Evolutionary conservation across 169 alveolate species (phyloP).

Genomic region (Plasmodium falciparum): DNA sequence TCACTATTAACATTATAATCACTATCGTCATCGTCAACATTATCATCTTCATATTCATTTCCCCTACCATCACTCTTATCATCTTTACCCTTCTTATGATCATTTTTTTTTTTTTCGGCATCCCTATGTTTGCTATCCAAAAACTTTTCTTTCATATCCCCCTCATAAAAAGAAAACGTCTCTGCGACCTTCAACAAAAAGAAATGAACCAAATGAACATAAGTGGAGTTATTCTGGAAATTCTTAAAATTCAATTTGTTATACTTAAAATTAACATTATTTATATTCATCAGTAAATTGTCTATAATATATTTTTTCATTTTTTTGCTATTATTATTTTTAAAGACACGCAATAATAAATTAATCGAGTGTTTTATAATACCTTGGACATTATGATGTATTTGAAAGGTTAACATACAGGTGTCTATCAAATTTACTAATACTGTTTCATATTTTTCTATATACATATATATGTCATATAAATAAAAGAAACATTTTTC

Average conservation of each 20-base stretch:
- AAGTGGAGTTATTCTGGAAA: slow-evolving; percentile 39
- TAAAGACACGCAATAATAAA: slow-evolving; percentile 31
- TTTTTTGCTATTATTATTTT: slow-evolving; percentile 7
- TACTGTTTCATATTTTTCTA: slow-evolving; percentile 61
- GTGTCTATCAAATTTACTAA: slow-evolving; percentile 44
- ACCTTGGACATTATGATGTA: slow-evolving; percentile 52
- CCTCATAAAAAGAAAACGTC: slow-evolving; percentile 47
- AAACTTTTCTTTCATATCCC: slow-evolving; percentile 40
- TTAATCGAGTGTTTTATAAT: slow-evolving; percentile 39
- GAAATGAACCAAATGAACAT: slow-evolving; percentile 42
- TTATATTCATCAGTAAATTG: slow-evolving; percentile 38
- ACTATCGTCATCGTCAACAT: neutral
- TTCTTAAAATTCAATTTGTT: slow-evolving; percentile 57
- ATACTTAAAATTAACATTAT: slow-evolving; percentile 45
- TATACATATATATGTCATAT: slow-evolving; percentile 31
- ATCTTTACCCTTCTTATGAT: neutral
- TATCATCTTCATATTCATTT: neutral
- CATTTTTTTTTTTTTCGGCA: neutral
- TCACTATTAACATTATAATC: neutral
- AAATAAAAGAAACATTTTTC: slow-evolving; percentile 53
- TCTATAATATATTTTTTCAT: slow-evolving; percentile 59
- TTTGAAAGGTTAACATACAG: slow-evolving; percentile 43
- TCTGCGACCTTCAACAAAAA: slow-evolving; percentile 57
- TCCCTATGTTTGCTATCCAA: neutral
- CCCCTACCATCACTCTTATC: neutral